These are phyloP conservation scores for Coemansia sp. DNA, from an alignment of 192 early-diverging fungal species.

Conservation along the genomic window DNA sequence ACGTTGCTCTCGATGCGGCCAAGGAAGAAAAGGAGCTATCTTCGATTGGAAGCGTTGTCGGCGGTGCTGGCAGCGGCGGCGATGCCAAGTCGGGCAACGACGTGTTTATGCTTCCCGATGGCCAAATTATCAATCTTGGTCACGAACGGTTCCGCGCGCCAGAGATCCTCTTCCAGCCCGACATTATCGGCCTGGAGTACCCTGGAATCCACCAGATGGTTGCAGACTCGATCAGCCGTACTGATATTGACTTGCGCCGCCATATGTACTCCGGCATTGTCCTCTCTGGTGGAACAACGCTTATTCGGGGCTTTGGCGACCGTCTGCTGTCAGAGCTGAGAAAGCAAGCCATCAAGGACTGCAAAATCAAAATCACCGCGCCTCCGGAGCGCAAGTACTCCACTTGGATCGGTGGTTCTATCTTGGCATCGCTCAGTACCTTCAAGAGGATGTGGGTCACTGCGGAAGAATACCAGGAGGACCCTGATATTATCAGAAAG, in stretches of 20 bases:
- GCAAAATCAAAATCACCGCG: slow-evolving; percentile 97
- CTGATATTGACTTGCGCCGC: slow-evolving; percentile 93
- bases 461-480: slow-evolving; percentile 96
- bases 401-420: slow-evolving; percentile 98
- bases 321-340: slow-evolving; percentile 88
- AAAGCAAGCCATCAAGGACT: slow-evolving; percentile 86
- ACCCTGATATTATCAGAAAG: slow-evolving; percentile 90
- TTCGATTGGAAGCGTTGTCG: slow-evolving; percentile 64
- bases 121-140: slow-evolving; percentile 65
- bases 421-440: slow-evolving; percentile 93
- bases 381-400: slow-evolving; percentile 98
- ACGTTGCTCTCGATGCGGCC: slow-evolving; percentile 82
- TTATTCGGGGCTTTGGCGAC: slow-evolving; percentile 92
- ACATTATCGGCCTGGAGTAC: slow-evolving; percentile 89
- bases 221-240: slow-evolving; percentile 88
- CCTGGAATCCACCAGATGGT: slow-evolving; percentile 93
- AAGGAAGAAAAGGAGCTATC: slow-evolving; percentile 93
- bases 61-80: slow-evolving; percentile 80
- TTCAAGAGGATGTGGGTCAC: slow-evolving; percentile 99
- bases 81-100: slow-evolving; percentile 43
- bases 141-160: slow-evolving; percentile 92
- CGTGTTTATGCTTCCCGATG: slow-evolving; percentile 50
- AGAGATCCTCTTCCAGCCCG: slow-evolving; percentile 95
- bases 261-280: slow-evolving; percentile 88
- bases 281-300: slow-evolving; percentile 95